Base-by-base conservation (phyloP, 2,329 filamentous ascomycete species). In the Fusarium aywerte region DNA sequence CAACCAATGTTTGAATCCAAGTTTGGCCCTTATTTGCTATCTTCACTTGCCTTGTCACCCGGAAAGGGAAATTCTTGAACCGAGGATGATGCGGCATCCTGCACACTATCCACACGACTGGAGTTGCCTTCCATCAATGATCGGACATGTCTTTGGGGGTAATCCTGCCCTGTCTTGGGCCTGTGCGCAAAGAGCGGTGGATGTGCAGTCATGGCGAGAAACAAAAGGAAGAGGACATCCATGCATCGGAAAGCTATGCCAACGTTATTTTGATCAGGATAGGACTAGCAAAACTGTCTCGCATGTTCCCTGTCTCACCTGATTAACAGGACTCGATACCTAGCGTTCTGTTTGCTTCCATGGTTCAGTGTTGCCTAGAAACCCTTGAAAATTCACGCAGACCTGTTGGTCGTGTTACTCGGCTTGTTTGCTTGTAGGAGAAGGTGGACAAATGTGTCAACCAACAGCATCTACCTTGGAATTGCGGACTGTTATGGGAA, bases 131-230 rank as follows among this genome's bases (percentile, higher is more conserved):
- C 27, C n/a, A 12, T 53, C n/a, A 35, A 33, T 6, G 21, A 27
- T 45, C 15, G 27, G 20, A 27, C 9, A 36, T 44, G 42, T 23
- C 42, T 55, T n/a, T 16, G 12, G n/a, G 31, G 20, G 27, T 18
- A 29, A 25, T 32, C 27, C 40, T 27, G 33, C 15, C 32, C 25
- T 36, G 45, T 25, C 23, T 43, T 20, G 20, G 52, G 65, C 62
- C 65, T 69, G 65, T 67, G 65, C 66, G 57, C 57, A 70, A 72
- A 68, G 49, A 62, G 69, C 69, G 69, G 69, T 71, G 64, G 67
- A 55, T 39, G 35, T 56, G 23, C 44, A 53, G 47, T 49, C 18
- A 12, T 23, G 23, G 31, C 15, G 40, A 50, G 38, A 50, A 54
- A 31, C 20, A 54, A 49, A 36, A 42, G 36, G 47, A 18, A 49